phyloP scores from a whole-genome alignment of 176 grass and related monocot genomes.

The Oryza nivara region DNA sequence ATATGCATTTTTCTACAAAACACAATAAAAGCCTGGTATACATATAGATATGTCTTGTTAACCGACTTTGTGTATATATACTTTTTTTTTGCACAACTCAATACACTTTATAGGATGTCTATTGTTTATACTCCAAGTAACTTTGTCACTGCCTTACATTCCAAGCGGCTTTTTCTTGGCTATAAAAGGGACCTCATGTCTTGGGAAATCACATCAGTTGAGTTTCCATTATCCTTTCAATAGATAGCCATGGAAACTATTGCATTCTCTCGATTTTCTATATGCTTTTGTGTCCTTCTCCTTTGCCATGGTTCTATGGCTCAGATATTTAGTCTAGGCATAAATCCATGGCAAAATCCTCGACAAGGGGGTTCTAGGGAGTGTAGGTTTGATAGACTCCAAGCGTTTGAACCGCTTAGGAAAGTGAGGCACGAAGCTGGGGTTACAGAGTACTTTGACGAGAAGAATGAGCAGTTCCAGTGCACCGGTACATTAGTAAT shows the following conservation, averaged over 20 bases:
- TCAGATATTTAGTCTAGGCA: neutral
- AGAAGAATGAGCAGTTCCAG: slow-evolving; percentile 44
- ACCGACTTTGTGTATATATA: neutral
- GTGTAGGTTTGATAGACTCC: slow-evolving; percentile 46
- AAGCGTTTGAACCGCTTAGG: slow-evolving; percentile 34
- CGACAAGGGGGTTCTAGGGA: slow-evolving; percentile 11
- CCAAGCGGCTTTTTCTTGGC: neutral
- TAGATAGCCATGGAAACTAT: slow-evolving; percentile 17
- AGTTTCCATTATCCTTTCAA: neutral
- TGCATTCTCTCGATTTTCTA: neutral
- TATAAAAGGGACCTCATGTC: slow-evolving; percentile 1
- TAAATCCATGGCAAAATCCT: slow-evolving; percentile 19
- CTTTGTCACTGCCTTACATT: neutral
- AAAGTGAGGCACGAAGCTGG: slow-evolving; percentile 45
- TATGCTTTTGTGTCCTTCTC: slow-evolving; percentile 29
- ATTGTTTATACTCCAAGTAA: slow-evolving; percentile 23
- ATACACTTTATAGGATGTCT: neutral
- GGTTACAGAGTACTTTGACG: slow-evolving; percentile 47
- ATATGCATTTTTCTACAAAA: neutral
- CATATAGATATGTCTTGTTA: neutral
- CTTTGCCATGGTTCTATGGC: slow-evolving; percentile 25
- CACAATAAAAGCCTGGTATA: neutral
- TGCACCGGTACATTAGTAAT: slow-evolving; percentile 35
- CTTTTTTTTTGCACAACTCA: neutral
- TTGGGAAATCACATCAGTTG: neutral